Evolutionary conservation across 1,284 basidiomycete genomes (phyloP), one percentile per base, ranked within the genome.

Genomic region (Ceratobasidium theobromae): DNA sequence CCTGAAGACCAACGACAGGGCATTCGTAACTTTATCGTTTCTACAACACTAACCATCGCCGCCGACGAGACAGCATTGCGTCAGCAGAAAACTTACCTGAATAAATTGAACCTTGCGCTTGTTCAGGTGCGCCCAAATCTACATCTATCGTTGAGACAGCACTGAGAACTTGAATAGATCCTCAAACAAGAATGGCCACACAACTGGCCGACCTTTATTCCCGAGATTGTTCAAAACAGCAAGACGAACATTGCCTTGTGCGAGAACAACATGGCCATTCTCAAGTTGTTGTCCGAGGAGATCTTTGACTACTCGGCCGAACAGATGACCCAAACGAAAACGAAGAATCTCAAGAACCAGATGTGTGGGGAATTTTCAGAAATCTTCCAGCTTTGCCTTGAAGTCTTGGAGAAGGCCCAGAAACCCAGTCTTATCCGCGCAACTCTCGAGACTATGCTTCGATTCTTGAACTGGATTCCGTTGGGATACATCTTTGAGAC

Each of bases 111-210:
- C 77, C 83, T 98, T 53, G 95, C 96, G 28, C 83, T 99, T 45
- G 93, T 99, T 62, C 93, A 96, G 80, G 93, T 92, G 69, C 67
- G 84, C 78, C 21, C 0, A 48, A 43, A 11, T 46, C 46, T 40
- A 30, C 41, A 45, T 18, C 25, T 2, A 14, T n/a, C 9, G 6
- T 11, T 45, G 49, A 23, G 21, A 49, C 53, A 21, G 1, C 21
- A 4, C 65, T 45, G 43, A 45, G 64, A 43, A 21, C 41, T 16
- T 58, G 32, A 21, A 4, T 75, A 98, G 93, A 98, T 99, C 70
- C 82, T 99, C 72, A 99, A 99, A 79, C 97, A 99, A 81, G 97
- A 98, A 76, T 99, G 97, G 97, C 97, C 96, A 21, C 94, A 98
- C 76, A 95, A 98, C 74, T 99, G 97, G 97, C 95, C 96, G 27